Percentiles rank a stretch among this genome's conserved stretches.
Evolutionary conservation across 768 basidiomycete species (phyloP).

Genomic region (Russula virescens): DNA sequence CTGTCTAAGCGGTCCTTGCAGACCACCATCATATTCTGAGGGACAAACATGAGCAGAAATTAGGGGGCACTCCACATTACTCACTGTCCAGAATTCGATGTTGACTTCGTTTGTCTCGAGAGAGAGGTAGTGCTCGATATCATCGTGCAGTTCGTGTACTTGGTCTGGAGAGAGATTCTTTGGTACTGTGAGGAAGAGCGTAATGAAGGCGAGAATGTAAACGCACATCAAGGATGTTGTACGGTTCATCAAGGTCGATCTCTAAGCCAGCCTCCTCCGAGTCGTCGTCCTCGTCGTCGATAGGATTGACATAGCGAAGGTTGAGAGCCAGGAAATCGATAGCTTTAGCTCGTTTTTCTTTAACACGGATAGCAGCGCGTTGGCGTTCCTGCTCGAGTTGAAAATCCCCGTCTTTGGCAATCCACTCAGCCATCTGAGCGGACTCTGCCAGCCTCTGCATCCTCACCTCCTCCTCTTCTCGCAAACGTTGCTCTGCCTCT

Average conservation of each 20-base stretch:
- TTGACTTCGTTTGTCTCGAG: constrained; percentile 81
- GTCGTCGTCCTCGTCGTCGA: constrained; percentile 59
- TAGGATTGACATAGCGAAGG: constrained; percentile 81
- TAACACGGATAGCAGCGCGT: constrained; percentile 88
- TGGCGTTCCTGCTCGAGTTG: constrained; percentile 90
- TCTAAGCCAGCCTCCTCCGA: constrained; percentile 85
- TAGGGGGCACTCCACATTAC: constrained; percentile 25
- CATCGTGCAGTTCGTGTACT: constrained; percentile 88
- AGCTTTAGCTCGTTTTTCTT: constrained; percentile 97
- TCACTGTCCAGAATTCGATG: constrained; percentile 96
- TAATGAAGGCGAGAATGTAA: background rate
- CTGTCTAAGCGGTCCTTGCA: constrained; percentile 86
- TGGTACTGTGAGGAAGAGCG: constrained; percentile 7
- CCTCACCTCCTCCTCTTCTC: constrained; percentile 89
- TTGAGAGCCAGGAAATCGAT: constrained; percentile 97
- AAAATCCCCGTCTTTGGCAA: constrained; percentile 94
- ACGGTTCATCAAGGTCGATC: constrained; percentile 97
- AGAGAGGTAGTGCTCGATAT: constrained; percentile 87
- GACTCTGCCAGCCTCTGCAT: constrained; percentile 90
- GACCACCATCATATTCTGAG: constrained; percentile 93
- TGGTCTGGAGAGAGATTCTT: constrained; percentile 84
- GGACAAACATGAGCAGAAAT: constrained; percentile 3
- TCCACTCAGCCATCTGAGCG: constrained; percentile 97
- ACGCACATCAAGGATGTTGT: constrained; percentile 91
- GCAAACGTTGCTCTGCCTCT: constrained; percentile 78